Evolutionary conservation across 1,139 yeast genomes (phyloP).

Genomic region (Debaryomycetaceae sp.): DNA sequence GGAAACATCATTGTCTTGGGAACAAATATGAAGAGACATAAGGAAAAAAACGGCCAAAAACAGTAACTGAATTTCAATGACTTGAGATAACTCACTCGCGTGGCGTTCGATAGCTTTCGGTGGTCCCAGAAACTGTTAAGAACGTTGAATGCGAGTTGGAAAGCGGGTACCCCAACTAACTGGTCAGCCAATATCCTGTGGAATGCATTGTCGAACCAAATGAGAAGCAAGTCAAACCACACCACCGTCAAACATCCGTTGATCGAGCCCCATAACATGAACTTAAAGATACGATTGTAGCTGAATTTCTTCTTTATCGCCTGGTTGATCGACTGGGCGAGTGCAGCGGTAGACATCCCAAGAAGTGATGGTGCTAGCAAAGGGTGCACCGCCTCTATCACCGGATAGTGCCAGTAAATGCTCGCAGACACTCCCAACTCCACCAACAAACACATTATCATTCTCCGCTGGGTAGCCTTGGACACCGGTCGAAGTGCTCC

Average conservation of each 20-base stretch:
- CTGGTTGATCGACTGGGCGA: conserved; percentile 59
- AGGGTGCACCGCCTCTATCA: conserved; percentile 16
- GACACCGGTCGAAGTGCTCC: conserved; percentile 10
- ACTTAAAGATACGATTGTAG: conserved; percentile 43
- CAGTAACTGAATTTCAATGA: conserved; percentile 52
- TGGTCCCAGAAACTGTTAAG: conserved; percentile 56
- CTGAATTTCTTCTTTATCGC: conserved; percentile 39
- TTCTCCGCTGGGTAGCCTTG: conserved; percentile 11
- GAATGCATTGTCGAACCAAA: conserved; percentile 27
- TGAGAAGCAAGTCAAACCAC: conserved; percentile 53
- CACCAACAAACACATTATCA: conserved; percentile 14
- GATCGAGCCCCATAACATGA: conserved; percentile 58
- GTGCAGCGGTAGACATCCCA: conserved; percentile 49
- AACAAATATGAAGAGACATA: conserved; percentile 45
- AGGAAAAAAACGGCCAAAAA: conserved; percentile 59
- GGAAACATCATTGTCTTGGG: conserved; percentile 53
- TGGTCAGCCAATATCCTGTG: conserved; percentile 51
- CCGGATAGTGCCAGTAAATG: conserved; percentile 28
- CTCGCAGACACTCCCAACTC: conserved; percentile 21
- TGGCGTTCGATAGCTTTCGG: conserved; percentile 29
- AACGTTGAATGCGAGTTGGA: conserved; percentile 50
- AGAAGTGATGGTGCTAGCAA: conserved; percentile 40
- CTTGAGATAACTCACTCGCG: conserved; percentile 36
- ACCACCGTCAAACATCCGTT: conserved; percentile 55
- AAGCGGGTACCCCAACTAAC: conserved; percentile 49